Base-by-base conservation (phyloP, 179 eudicot genomes). In the Silene noctiflora region DNA sequence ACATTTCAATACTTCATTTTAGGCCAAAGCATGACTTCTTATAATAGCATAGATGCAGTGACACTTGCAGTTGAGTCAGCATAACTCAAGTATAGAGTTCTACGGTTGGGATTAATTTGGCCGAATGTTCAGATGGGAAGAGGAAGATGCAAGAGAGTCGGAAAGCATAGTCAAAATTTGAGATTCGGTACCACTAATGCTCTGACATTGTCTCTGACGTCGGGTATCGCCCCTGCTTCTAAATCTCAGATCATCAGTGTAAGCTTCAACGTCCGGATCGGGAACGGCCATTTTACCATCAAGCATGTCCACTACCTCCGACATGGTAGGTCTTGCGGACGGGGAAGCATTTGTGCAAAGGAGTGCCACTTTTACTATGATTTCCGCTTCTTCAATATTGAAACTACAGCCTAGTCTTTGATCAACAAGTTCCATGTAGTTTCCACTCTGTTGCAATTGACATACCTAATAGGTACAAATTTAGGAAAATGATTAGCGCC, bases 361-460 rank as follows among this genome's bases (percentile, higher is more conserved):
- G 21, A 81, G 81, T 77, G 81, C 73, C 17, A 81, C 81, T 25
- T 77, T 81, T 25, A 77, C 81, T 58, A 81, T 61, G 21, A 35
- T 77, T 65, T 81, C 84, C 12, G 84, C 84, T 78, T 81, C 84
- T 78, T 81, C 84, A 65, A 81, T 81, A 68, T 77, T 63, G 59
- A 69, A 81, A 65, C 53, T 74, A 35, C 81, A 81, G n/a, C 81
- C 84, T 21, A 81, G 16, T 67, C 78, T 77, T 74, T 77, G 81
- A 63, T 81, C 81, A 51, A 81, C 81, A 33, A 81, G 84, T 67
- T 81, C 81, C 76, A 81, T 53, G 29, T 35, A 77, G 73, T 81
- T 81, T 10, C 84, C 78, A 58, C 78, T 81, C 17, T 63, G 76
- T 72, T 70, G 76, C 68, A 78, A 74, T 42, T 77, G 62, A 58